Base-by-base conservation (phyloP, 441 rosid genomes). In the Populus hybrid region DNA sequence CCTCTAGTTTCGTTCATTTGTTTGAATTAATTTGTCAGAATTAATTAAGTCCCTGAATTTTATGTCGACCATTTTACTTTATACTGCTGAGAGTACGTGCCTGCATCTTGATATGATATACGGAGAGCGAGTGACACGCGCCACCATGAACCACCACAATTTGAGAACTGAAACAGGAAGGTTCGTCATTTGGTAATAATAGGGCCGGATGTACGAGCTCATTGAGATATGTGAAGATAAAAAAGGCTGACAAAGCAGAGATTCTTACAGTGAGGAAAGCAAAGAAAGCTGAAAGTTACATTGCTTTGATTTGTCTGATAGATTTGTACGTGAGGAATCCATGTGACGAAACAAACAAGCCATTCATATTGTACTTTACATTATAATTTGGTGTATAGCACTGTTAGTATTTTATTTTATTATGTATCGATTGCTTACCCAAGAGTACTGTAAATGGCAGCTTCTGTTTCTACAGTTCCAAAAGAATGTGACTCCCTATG, bases 131-230 rank as follows among this genome's bases (percentile, higher is more conserved):
- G 18, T 3, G 56, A 0, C 56, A 45, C 56, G 56, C 56, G 56
- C 56, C 56, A 45, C 56, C 56, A 12, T 14, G 56, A 21, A 23
- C 6, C 5, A 6, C 1, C 24, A 12, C 5, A 56, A 50, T 14
- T 1, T 11, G 35, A 4, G 64, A 12, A 2, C 3, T 8, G 14
- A 8, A 20, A n/a, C 3, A 28, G 0, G 11, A 7, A 36, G 36
- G 70, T 45, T 78, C 74, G 84, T 86, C 83, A 84, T 86, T 82
- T 79, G 87, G 81, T 79, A 77, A 84, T 81, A 80, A 86, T 82
- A 70, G 40, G 82, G 82, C 77, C 83, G 79, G 86, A 31, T 14
- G 86, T 86, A 82, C 89, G 75, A 75, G 8, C 21, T 69, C 35
- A 68, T 50, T 24, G 74, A 68, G 77, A 78, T 50, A n/a, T 12